Base-by-base conservation (phyloP, 192 early-diverging fungal species). In the Linnemannia schmuckeri region DNA sequence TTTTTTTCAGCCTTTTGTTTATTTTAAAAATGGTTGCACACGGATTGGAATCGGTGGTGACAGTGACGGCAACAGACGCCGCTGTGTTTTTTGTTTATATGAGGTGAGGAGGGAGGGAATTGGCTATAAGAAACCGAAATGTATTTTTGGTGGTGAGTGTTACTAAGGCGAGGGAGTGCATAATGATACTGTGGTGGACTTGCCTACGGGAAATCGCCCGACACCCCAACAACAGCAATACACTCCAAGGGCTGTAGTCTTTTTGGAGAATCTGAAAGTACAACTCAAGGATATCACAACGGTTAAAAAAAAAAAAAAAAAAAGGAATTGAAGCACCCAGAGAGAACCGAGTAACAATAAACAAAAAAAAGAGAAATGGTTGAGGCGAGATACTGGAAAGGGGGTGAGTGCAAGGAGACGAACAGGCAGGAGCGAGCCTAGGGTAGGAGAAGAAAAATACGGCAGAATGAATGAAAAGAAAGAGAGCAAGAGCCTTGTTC, bases 191-290 rank as follows among this genome's bases (percentile, higher is more conserved):
- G 54, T n/a, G 22, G 1, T 2, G 24, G 20, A 52, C 9, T 5
- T 6, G 15, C 9, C 49, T 1, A 52, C 15, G 0, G 24, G 55
- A 57, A n/a, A 57, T 22, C 20, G 55, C 55, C 24, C 6, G 55
- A 57, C 20, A 57, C 20, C 55, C 24, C 7, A 27, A n/a, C 55
- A n/a, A 27, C n/a, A 49, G 17, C 18, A 49, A 49, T 57, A 1
- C 55, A 57, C 55, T 57, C 55, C 55, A 57, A n/a, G n/a, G 55
- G 55, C 55, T 57, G 55, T 57, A n/a, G 55, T 57, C 24, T 27
- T 57, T 57, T 55, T 55, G 54, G 54, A 55, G 54, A 55, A 55
- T 6, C 24, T n/a, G 54, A 55, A 22, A 55, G n/a, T n/a, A 52
- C 9, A 52, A 42, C 8, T 42, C 49, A n/a, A n/a, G n/a, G n/a